Percentiles rank a stretch among this genome's conserved stretches.
phyloP scores from a whole-genome alignment of 2,329 filamentous ascomycete genomes.

The Trichophyton verrucosum region DNA sequence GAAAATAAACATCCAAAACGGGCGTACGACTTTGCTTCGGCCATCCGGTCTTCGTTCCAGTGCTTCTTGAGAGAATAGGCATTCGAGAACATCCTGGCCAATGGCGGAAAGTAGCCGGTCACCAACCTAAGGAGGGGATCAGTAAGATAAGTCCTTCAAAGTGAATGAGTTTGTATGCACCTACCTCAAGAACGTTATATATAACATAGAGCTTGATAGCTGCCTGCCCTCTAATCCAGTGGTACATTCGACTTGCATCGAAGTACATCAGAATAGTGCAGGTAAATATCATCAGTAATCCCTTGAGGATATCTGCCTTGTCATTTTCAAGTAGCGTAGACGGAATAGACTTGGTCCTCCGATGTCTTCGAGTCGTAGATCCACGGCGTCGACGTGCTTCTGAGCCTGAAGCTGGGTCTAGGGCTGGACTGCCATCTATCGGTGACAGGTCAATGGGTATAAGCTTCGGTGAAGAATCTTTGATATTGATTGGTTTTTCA shows the following conservation, averaged over 20 bases:
- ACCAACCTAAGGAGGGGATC: conserved; percentile 43
- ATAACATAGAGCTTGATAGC: conserved; percentile 98
- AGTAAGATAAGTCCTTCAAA: background rate
- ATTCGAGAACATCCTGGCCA: conserved; percentile 92
- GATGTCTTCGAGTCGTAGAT: conserved; percentile 42
- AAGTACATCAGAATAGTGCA: conserved; percentile 77
- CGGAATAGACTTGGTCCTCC: conserved; percentile 68
- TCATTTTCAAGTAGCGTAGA: conserved; percentile 76
- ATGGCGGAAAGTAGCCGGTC: conserved; percentile 83
- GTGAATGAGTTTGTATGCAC: background rate
- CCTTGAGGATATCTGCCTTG: conserved; percentile 90
- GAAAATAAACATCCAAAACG: conserved; percentile 81
- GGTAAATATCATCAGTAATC: conserved; percentile 73
- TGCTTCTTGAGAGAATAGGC: conserved; percentile 84
- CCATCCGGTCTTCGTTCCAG: conserved; percentile 78
- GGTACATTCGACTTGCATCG: conserved; percentile 95
- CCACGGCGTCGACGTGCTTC: conserved; percentile 16
- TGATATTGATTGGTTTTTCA: conserved; percentile 12
- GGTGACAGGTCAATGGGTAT: background rate
- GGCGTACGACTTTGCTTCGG: conserved; percentile 77
- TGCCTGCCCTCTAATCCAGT: conserved; percentile 89
- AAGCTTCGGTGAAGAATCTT: conserved; percentile 5
- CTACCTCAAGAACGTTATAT: conserved; percentile 84
- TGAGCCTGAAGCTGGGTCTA: background rate
- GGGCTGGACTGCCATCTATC: background rate